Evolutionary conservation across 805 yeast genomes (phyloP), one percentile per base, ranked within the genome.

Genomic region (Huiozyma naganishii): DNA sequence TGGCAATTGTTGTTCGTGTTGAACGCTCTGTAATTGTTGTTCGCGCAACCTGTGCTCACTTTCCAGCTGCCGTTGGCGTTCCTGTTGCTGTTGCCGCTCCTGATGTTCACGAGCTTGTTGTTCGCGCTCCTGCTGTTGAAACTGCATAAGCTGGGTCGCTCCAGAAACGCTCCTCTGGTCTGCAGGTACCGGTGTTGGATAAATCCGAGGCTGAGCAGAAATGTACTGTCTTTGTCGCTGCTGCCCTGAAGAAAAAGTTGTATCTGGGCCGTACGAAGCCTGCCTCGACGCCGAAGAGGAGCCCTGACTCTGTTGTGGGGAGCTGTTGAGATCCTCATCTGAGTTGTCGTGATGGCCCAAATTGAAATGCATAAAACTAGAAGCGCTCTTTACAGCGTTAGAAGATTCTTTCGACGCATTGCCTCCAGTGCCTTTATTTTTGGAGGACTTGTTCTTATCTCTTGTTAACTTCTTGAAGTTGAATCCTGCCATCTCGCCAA

Each of bases 381-480:
- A 44, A 12, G 50, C 46, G 27, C 47, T 40, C 23, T 17, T 17
- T 4, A 17, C 2, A 33, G 37, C 39, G 12, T 13, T 12, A 17
- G 49, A 27, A 10, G 30, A 8, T 37, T 47, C 48, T 50, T 63
- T 52, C 53, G 62, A 29, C 12, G 30, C 12, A 41, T n/a, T 35
- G 10, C 11, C 32, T 6, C 34, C 58, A 53, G 42, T 28, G 36
- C 48, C 36, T 45, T 44, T 43, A 17, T 45, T 37, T 10, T 39
- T 41, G 40, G 52, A 40, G 40, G 45, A 40, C 38, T 47, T 40
- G 36, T 47, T 48, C 41, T 55, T 52, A 13, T 62, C 69, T 44
- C 61, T 64, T 42, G 67, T 66, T 52, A 64, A 67, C 55, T 71
- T 74, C 54, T 68, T 72, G 55, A 77, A 75, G 55, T 73, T 76